These are phyloP conservation scores for Cardamine resedifolia DNA, from an alignment of 345 rosid genomes.

Conservation along the genomic window DNA sequence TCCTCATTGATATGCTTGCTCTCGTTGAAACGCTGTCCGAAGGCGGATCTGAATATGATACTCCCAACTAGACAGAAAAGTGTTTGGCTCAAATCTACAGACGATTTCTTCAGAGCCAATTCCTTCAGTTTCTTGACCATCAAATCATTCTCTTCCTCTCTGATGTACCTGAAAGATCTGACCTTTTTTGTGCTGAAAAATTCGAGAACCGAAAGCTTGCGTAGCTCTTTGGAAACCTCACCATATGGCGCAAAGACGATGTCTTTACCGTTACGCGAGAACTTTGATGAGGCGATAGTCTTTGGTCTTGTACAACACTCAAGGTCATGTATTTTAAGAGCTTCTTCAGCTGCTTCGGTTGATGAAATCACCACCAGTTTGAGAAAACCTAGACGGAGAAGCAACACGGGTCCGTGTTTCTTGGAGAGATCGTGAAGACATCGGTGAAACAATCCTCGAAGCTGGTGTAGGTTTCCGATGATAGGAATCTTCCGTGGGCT, in stretches of 20 bases:
- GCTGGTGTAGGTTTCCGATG: conserved; percentile 27
- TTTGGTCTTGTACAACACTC: conserved; percentile 30
- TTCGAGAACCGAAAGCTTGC: background rate
- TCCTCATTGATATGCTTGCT: background rate
- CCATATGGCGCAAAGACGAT: conserved; percentile 30
- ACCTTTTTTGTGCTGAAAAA: background rate
- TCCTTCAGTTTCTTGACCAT: background rate
- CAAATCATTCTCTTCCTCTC: conserved; percentile 16
- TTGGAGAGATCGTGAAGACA: conserved; percentile 21
- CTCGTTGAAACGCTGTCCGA: background rate
- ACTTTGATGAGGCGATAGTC: background rate
- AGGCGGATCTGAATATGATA: background rate
- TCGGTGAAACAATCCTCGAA: conserved; percentile 19
- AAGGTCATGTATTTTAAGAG: conserved; percentile 26
- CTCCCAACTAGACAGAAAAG: background rate
- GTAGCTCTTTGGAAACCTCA: conserved; percentile 12
- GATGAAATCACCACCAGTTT: conserved; percentile 23
- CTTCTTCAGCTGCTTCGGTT: conserved; percentile 26
- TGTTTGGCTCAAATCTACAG: background rate
- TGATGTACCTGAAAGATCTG: conserved; percentile 8
- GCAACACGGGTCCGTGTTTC: conserved; percentile 28
- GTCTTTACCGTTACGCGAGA: conserved; percentile 8
- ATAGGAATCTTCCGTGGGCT: conserved; percentile 10
- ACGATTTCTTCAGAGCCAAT: background rate
- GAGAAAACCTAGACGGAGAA: conserved; percentile 11